Conservation (phyloP, 768 basidiomycete genomes). For the Mycena epipterygia region DNA sequence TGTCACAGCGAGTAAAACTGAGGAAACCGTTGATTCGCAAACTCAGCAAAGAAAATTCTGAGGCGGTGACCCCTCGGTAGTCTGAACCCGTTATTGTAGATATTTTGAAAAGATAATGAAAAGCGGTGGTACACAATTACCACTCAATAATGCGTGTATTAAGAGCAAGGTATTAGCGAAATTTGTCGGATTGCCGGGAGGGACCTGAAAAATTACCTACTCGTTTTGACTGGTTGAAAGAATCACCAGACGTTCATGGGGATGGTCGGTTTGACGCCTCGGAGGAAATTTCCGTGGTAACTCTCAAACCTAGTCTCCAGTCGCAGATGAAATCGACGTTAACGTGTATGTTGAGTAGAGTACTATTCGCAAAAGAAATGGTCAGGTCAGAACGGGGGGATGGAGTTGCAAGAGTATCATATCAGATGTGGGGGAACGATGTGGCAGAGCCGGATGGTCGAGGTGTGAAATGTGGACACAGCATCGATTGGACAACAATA, state of each 20-base stretch:
- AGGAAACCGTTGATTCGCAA: too few relatives aligned
- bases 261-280: conserved; percentile 12
- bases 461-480: too few relatives aligned
- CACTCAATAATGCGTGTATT: too few relatives aligned
- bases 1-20: too few relatives aligned
- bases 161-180: neutral
- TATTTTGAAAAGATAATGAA: too few relatives aligned
- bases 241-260: neutral
- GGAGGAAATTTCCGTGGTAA: conserved; percentile 11
- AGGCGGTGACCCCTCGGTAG: too few relatives aligned
- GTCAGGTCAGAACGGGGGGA: conserved; percentile 17
- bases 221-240: neutral
- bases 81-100: too few relatives aligned
- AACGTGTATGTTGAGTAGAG: conserved; percentile 13
- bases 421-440: conserved; percentile 18
- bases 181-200: conserved; percentile 4
- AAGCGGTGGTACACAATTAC: too few relatives aligned
- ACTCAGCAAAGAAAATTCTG: too few relatives aligned
- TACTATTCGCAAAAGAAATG: conserved; percentile 19
- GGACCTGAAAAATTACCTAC: conserved; percentile 2
- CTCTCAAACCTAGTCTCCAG: conserved; percentile 17
- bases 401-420: conserved; percentile 17
- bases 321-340: conserved; percentile 11
- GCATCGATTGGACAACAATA: too few relatives aligned
- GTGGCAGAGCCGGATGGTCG: too few relatives aligned